phyloP scores from a whole-genome alignment of 2,329 filamentous ascomycete species.

The Colletotrichum sojae region DNA sequence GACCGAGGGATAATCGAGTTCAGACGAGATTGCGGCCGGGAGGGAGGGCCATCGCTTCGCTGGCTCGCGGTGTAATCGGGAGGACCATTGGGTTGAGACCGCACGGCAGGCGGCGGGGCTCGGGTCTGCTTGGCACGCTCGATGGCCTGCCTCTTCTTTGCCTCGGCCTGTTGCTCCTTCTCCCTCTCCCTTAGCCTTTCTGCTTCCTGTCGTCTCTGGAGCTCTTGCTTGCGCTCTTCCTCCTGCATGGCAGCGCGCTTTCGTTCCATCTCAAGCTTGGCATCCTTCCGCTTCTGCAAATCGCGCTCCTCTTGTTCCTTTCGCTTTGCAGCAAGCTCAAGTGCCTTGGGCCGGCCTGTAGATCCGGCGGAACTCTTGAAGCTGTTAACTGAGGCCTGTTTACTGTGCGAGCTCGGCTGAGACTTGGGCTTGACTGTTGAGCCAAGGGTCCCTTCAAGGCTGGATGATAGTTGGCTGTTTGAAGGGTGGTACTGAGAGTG shows the following conservation, averaged over 20 bases:
- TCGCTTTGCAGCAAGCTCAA: slow-evolving; percentile 83
- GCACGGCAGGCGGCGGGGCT: slow-evolving; percentile 72
- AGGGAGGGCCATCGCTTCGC: slow-evolving; percentile 45
- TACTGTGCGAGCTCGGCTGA: slow-evolving; percentile 74
- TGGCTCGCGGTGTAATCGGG: slow-evolving; percentile 58
- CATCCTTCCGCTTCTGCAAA: slow-evolving; percentile 82
- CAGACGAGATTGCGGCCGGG: slow-evolving; percentile 70
- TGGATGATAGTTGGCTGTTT: slow-evolving; percentile 70
- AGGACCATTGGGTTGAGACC: slow-evolving; percentile 67
- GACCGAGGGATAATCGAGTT: slow-evolving; percentile 65
- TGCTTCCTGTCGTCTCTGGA: slow-evolving; percentile 71
- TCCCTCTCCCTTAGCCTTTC: slow-evolving; percentile 75
- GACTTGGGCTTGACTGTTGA: slow-evolving; percentile 71
- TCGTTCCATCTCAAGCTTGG: slow-evolving; percentile 85
- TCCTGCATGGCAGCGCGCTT: slow-evolving; percentile 78
- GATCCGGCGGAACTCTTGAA: slow-evolving; percentile 77
- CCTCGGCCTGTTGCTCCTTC: slow-evolving; percentile 71
- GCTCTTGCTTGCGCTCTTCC: slow-evolving; percentile 73
- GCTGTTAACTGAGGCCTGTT: slow-evolving; percentile 65
- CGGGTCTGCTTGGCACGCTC: slow-evolving; percentile 76
- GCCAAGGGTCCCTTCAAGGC: slow-evolving; percentile 68
- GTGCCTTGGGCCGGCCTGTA: slow-evolving; percentile 76
- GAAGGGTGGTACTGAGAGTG: slow-evolving; percentile 72
- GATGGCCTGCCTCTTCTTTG: slow-evolving; percentile 77
- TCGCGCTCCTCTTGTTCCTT: slow-evolving; percentile 89